Conservation (phyloP, 2,329 filamentous ascomycete genomes). For the Beauveria sp. region DNA sequence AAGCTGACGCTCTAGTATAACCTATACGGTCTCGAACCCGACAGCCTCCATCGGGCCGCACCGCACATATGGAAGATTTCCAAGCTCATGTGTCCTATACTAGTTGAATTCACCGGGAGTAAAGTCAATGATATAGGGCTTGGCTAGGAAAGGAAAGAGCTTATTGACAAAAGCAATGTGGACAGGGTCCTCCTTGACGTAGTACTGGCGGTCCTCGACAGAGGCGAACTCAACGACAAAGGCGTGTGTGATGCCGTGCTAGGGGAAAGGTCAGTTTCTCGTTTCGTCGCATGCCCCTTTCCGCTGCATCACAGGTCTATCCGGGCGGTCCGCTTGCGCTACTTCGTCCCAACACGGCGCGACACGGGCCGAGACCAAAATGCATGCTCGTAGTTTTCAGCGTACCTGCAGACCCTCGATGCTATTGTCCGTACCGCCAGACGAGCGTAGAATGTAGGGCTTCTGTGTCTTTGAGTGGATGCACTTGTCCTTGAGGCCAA, state of each 20-base stretch:
- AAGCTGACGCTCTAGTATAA: not conserved
- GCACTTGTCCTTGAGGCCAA: conserved; percentile 50
- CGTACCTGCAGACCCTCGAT: conserved; percentile 50
- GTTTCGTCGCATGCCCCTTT: not conserved
- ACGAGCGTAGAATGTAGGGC: conserved; percentile 51
- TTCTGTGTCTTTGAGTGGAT: conserved; percentile 50
- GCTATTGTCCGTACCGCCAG: conserved; percentile 54
- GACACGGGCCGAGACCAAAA: too few relatives aligned
- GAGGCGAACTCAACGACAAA: conserved; percentile 62
- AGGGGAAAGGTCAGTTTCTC: not conserved
- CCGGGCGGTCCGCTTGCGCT: not conserved
- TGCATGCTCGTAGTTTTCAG: not conserved
- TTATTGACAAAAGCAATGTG: conserved; percentile 52
- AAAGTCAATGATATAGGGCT: conserved; percentile 54
- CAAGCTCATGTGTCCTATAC: too few relatives aligned
- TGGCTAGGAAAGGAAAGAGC: conserved; percentile 37
- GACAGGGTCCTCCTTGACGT: conserved; percentile 54
- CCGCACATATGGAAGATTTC: not conserved
- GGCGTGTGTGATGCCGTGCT: conserved; percentile 57
- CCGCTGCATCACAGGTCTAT: not conserved
- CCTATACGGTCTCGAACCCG: not conserved
- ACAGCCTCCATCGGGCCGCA: not conserved
- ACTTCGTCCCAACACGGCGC: not conserved
- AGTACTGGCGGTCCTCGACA: conserved; percentile 58
- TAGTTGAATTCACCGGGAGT: conserved; percentile 36